Base-by-base conservation (phyloP, 345 rosid genomes). In the Brassica incana region DNA sequence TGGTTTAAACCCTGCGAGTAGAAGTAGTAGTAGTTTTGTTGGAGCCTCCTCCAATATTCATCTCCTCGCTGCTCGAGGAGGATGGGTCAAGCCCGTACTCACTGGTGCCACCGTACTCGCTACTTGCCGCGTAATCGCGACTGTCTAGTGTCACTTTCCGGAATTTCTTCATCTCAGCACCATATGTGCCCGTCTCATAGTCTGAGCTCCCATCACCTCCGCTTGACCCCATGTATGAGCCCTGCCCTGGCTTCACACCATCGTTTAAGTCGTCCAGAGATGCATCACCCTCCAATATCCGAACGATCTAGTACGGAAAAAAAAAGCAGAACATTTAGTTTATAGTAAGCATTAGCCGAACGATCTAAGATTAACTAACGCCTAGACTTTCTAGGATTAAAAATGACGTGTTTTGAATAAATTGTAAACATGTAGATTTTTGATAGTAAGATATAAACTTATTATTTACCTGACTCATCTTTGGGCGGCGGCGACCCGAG, bases 401-500 rank as follows among this genome's bases (percentile, higher is more conserved):
- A 52, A n/a, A 52, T 54, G 23, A 54, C 4, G 3, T 59, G 5
- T 59, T 23, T 23, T 60, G 9, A 11, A 29, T 62, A 62, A 27
- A 62, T 5, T 70, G 27, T 71, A 45, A 14, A 16, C 16, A 54
- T 15, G 23, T 54, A 54, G 7, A 62, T 23, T 27, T 23, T 60
- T 10, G 40, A 6, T 64, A 64, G 40, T 30, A n/a, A 52, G 6
- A 29, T 70, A n/a, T 56, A 74, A 38, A 23, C 64, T 75, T 74
- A 77, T 83, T 11, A 71, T 56, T 64, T 75, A 91, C 99, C 97
- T 91, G 97, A 72, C 95, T 91, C 96, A 89, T 90, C 70, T 86
- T 87, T 11, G 99, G 98, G 23, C 98, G 86, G 64, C 90, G 93
- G 8, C 89, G 82, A 54, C 96, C 99, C 61, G 99, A 95, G 78